Conservation (phyloP, 2,329 filamentous ascomycete species). For the Phyllosticta citrichinensis region DNA sequence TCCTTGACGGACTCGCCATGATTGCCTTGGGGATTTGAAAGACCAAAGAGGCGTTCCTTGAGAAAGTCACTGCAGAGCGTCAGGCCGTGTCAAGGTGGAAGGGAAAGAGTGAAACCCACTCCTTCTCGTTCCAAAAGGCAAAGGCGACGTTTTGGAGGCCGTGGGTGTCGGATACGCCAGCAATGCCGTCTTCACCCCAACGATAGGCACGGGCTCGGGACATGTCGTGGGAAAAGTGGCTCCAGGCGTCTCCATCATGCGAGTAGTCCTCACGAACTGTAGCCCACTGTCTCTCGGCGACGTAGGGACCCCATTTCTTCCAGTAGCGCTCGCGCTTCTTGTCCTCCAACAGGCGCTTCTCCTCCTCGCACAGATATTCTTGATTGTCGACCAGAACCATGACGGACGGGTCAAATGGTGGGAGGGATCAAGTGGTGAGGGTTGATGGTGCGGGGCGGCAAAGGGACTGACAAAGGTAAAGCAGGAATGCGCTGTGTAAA, state of each 20-base stretch:
- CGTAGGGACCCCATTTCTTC: slow-evolving; percentile 97
- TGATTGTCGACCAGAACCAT: slow-evolving; percentile 90
- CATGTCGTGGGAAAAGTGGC: slow-evolving; percentile 89
- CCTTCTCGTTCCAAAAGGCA: slow-evolving; percentile 95
- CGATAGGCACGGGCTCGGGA: slow-evolving; percentile 79
- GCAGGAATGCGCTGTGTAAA: neutral
- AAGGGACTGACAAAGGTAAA: neutral
- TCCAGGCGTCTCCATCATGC: slow-evolving; percentile 88
- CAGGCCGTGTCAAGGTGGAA: slow-evolving; percentile 22
- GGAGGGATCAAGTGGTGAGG: neutral
- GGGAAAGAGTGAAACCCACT: slow-evolving; percentile 47
- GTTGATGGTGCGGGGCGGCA: neutral
- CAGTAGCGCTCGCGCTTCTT: slow-evolving; percentile 78
- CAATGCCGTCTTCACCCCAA: slow-evolving; percentile 96
- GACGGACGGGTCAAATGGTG: slow-evolving; percentile 9
- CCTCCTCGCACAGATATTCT: slow-evolving; percentile 81
- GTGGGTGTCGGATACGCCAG: slow-evolving; percentile 88
- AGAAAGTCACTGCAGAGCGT: slow-evolving; percentile 62
- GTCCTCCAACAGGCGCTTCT: slow-evolving; percentile 81
- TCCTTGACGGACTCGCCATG: slow-evolving; percentile 97
- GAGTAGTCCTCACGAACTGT: slow-evolving; percentile 86
- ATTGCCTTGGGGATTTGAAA: slow-evolving; percentile 94
- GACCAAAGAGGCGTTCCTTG: slow-evolving; percentile 88
- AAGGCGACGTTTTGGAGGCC: slow-evolving; percentile 88
- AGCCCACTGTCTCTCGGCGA: slow-evolving; percentile 91